Base-by-base conservation (phyloP, 2,329 filamentous ascomycete species). In the Aspergillus fischeri region DNA sequence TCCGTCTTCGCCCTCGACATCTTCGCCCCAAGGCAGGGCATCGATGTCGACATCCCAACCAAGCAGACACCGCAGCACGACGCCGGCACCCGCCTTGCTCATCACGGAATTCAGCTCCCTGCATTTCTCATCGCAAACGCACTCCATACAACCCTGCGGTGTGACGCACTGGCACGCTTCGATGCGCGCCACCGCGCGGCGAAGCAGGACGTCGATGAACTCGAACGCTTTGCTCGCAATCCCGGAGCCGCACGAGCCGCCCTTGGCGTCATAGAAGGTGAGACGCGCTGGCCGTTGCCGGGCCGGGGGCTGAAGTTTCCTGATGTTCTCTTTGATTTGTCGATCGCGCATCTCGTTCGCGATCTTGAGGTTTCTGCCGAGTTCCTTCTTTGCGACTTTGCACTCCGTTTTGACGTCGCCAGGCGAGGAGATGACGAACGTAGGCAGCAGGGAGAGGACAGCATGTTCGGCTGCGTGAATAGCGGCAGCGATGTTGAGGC, bases 401-500 rank as follows among this genome's bases (percentile, higher is more conserved):
- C 94, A 97, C 75, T 97, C 94, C 0, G 94, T 97, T 45, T 91
- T 85, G 14, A 99, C 91, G 65, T 97, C 94, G 27, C 91, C 92
- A 0, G 92, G 92, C 78, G 92, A 88, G 64, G 86, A 90, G 65
- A 97, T 86, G 47, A 97, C 91, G 68, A 95, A 96, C 49, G 91
- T 94, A 0, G 93, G 93, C 77, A 97, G 86, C 2, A 97, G 80
- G 42, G 85, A 89, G 60, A 97, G 83, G 25, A 97, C 80, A 0
- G 92, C 92, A 72, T 99, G 94, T 75, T 97, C 92, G 2, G 94
- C 93, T 0, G 93, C 93, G 70, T 97, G 94, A 57, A 99, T 97
- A 0, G 90, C 91, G 0, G 88, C 94, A 0, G 91, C 93, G 9
- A 93, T 82, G 70, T 97, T 91, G 32, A 97, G 79, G 0, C 86